A percentile compares a stretch with the other conserved stretches of the same genome.
These are phyloP conservation scores for Trichoderma breve DNA, from an alignment of 2,329 filamentous ascomycete species.

Conservation along the genomic window DNA sequence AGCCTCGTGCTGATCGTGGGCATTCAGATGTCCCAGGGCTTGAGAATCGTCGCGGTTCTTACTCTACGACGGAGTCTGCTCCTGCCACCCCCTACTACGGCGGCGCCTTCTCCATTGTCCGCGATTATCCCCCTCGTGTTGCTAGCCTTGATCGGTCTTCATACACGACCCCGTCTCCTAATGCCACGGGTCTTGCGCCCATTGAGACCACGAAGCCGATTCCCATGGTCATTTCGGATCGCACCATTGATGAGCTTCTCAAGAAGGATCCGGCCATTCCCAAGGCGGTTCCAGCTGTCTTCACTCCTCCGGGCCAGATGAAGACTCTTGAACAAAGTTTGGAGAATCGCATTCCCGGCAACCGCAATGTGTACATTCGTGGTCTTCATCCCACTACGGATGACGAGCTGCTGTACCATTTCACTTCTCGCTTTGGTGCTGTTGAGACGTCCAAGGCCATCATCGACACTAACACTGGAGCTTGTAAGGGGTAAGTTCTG, in stretches of 20 bases:
- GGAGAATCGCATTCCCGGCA: slow-evolving; percentile 85
- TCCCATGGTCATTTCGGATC: slow-evolving; percentile 42
- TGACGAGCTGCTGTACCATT: slow-evolving; percentile 80
- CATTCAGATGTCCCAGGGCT: slow-evolving; percentile 58
- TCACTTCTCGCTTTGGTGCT: slow-evolving; percentile 83
- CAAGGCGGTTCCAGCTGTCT: slow-evolving; percentile 83
- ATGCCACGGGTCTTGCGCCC: slow-evolving; percentile 49
- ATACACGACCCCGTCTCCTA: slow-evolving; percentile 66
- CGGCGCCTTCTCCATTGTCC: slow-evolving; percentile 55
- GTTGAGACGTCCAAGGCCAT: slow-evolving; percentile 98
- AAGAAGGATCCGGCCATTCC: slow-evolving; percentile 81
- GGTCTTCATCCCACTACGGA: slow-evolving; percentile 94
- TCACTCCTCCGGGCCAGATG: slow-evolving; percentile 78
- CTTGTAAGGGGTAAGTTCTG: slow-evolving; percentile 83
- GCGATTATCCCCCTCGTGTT: slow-evolving; percentile 59
- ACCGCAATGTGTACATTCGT: slow-evolving; percentile 97
- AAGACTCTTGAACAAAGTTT: slow-evolving; percentile 92
- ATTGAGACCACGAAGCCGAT: slow-evolving; percentile 44
- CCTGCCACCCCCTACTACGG: slow-evolving; percentile 65
- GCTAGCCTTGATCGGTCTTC: slow-evolving; percentile 60
- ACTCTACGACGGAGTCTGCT: slow-evolving; percentile 66
- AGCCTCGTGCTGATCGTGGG: slow-evolving; percentile 47
- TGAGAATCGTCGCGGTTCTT: slow-evolving; percentile 65
- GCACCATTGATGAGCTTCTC: slow-evolving; percentile 62
- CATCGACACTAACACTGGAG: slow-evolving; percentile 87